Evolutionary conservation across 1,284 basidiomycete genomes (phyloP).

Genomic region (Phlebopus sp.): DNA sequence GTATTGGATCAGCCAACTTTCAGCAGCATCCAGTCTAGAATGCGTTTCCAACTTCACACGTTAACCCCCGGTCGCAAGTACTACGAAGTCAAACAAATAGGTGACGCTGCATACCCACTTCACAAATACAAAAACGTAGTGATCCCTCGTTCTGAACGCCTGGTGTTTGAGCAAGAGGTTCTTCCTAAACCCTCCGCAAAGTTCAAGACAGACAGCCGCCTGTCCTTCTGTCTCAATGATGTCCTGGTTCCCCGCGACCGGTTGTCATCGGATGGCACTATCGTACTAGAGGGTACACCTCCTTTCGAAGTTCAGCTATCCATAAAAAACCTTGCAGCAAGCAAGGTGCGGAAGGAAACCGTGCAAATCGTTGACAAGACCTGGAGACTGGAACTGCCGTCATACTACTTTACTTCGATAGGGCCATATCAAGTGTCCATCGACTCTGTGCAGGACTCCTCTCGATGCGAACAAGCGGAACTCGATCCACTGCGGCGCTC

Average conservation of each 20-base stretch:
- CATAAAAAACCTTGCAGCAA: conserved; percentile 72
- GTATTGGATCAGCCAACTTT: conserved; percentile 73
- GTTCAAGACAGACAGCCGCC: conserved; percentile 66
- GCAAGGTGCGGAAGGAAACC: conserved; percentile 56
- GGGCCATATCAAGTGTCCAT: conserved; percentile 81
- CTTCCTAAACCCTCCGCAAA: conserved; percentile 72
- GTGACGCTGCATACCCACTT: conserved; percentile 84
- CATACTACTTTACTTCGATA: conserved; percentile 71
- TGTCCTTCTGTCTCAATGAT: conserved; percentile 78
- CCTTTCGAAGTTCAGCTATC: conserved; percentile 81
- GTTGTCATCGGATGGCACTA: conserved; percentile 53
- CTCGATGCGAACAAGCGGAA: conserved; percentile 73
- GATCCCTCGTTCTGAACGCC: conserved; percentile 61
- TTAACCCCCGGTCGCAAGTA: conserved; percentile 77
- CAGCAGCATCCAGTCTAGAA: conserved; percentile 81
- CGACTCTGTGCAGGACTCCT: conserved; percentile 73
- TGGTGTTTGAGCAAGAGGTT: conserved; percentile 84
- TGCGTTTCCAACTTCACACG: conserved; percentile 83
- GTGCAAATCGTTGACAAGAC: conserved; percentile 58
- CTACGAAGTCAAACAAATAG: conserved; percentile 87
- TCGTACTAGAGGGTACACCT: conserved; percentile 72
- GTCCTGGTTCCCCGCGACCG: conserved; percentile 53
- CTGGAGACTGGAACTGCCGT: conserved; percentile 77
- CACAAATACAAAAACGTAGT: conserved; percentile 56
- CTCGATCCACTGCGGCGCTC: conserved; percentile 62